Evolutionary conservation across 164 flowering plant genomes (phyloP).

Genomic region (Sedum album): DNA sequence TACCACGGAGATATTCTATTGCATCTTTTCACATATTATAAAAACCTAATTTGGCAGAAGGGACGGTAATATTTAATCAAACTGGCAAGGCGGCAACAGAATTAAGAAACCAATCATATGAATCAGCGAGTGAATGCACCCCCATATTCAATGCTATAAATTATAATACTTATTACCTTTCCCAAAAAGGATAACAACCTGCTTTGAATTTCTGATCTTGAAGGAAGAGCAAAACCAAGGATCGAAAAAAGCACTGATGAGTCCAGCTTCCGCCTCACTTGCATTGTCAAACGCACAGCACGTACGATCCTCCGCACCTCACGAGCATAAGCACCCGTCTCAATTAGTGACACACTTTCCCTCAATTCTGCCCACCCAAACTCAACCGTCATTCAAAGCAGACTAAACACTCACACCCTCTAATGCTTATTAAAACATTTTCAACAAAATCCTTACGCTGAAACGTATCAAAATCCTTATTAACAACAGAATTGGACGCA

Average conservation of each 20-base stretch:
- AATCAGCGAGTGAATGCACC: too few species aligned
- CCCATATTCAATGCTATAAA: neutral
- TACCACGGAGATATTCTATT: neutral
- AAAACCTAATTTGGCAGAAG: neutral
- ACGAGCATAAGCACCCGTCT: constrained; percentile 59
- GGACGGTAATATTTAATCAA: too few species aligned
- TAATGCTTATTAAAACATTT: neutral
- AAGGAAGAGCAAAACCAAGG: constrained; percentile 42
- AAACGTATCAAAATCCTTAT: constrained; percentile 36
- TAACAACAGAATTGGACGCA: constrained; percentile 39
- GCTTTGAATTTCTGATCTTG: constrained; percentile 65
- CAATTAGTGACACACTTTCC: constrained; percentile 63
- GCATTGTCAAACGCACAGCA: constrained; percentile 69
- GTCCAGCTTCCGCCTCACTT: constrained; percentile 54
- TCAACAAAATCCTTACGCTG: constrained; percentile 35
- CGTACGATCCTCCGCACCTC: constrained; percentile 69
- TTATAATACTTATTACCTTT: constrained; percentile 48
- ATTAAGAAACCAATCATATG: too few species aligned
- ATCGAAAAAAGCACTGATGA: constrained; percentile 51
- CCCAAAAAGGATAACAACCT: constrained; percentile 59
- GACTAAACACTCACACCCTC: neutral
- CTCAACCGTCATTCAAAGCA: neutral
- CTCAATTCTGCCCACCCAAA: constrained; percentile 48
- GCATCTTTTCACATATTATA: neutral
- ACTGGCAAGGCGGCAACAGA: neutral